Percentiles rank a stretch among this genome's conserved stretches.
Conservation (phyloP, 2,329 filamentous ascomycete genomes). For the Diaporthe vexans region DNA sequence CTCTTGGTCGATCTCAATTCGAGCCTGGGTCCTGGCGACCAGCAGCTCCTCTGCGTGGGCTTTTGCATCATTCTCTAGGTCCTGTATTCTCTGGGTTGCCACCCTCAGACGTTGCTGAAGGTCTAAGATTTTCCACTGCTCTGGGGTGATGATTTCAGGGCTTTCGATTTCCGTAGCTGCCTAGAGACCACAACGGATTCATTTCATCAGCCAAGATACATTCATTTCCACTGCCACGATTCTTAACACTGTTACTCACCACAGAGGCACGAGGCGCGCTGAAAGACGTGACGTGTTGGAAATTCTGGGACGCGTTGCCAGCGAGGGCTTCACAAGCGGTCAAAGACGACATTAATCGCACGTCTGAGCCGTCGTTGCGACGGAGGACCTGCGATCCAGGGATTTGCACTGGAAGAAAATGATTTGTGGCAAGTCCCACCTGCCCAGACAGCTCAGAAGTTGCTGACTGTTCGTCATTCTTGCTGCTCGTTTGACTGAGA, state of each 20-base stretch:
- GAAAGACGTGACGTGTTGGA: background rate
- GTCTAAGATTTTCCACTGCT: background rate
- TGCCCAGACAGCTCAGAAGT: background rate
- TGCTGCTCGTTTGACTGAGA: background rate
- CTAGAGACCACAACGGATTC: background rate
- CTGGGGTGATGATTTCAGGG: background rate
- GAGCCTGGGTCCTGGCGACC: background rate
- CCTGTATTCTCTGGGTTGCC: background rate
- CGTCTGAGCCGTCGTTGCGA: background rate
- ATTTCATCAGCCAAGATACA: background rate
- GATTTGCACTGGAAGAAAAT: background rate
- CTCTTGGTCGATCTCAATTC: slow-evolving; percentile 17
- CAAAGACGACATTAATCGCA: too few species aligned
- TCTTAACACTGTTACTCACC: background rate
- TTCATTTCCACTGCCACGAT: background rate
- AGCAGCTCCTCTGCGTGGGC: background rate
- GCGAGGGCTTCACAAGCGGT: background rate
- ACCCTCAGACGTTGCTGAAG: slow-evolving; percentile 19
- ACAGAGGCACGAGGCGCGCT: background rate
- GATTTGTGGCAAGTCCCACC: background rate
- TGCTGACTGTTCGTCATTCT: background rate
- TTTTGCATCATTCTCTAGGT: background rate
- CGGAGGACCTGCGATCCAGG: background rate
- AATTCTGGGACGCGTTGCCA: background rate
- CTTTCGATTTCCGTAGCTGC: background rate